Base-by-base conservation (phyloP, 202 grass and related monocot genomes). In the Carex arenaria region DNA sequence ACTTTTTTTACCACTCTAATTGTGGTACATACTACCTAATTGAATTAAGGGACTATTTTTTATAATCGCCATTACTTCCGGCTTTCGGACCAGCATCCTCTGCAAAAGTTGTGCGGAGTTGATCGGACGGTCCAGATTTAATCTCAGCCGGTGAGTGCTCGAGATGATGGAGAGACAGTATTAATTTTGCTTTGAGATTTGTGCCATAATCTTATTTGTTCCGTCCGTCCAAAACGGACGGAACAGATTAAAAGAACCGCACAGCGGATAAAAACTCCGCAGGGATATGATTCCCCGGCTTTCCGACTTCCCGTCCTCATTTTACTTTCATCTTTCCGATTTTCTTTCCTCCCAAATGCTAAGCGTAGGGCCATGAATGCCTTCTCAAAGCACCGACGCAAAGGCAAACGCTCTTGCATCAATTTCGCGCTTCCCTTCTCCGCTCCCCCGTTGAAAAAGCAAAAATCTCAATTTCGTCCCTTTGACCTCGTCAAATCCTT, bases 401-500 rank as follows among this genome's bases (percentile, higher is more conserved):
- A 3, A 32, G 56, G 47, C 63, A 20, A 32, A 18, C 43, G 86
- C 23, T 23, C 38, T 30, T 54, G 26, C 64, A 42, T 3, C 74
- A 63, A 82, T 38, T 59, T 34, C 23, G 4, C 11, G 14, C 80
- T 74, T 67, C 22, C 63, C n/a, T 80, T 84, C 54, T 9, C 49
- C 45, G 67, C 76, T 23, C 60, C 26, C 1, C 61, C 54, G 1
- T 76, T 82, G 28, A 80, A 56, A 28, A 15, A 56, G 73, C 80
- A 2, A 20, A 64, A 87, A 80, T 82, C 57, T 77, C 54, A 23
- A 45, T 10, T 76, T 61, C 82, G 88, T 54, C 82, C 87, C 1
- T 85, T 91, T 52, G 82, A 12, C 74, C 74, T 94, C 38, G 36
- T 54, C 53, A 49, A 82, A 76, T 18, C 87, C 68, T 53, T 93